Evolutionary conservation across 352 stramenopile species (phyloP), one percentile per base, ranked within the genome.

Genomic region (Pythium monospermum): DNA sequence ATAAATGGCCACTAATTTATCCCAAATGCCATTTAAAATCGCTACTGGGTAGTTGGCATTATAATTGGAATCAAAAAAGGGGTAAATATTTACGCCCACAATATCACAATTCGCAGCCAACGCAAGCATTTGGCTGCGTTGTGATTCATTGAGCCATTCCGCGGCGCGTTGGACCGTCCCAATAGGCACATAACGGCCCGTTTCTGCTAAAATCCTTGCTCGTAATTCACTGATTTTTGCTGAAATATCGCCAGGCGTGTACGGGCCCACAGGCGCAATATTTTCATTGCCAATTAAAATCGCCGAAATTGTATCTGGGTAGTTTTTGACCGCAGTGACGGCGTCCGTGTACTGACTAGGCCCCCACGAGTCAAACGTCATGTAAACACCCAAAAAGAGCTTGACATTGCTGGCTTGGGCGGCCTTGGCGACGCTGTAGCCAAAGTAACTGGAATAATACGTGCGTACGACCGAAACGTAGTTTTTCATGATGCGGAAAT

Each of bases 221-320:
- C 67, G 66, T 19, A 90, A 47, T 1, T 55, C 51, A 0, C 19
- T 59, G 44, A 89, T 64, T 6, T 57, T 63, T 2, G 38, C 36
- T 5, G 65, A 59, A 10, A 92, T 59, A 0, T 86, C 57, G 2
- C 41, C 26, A 6, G 76, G 27, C 0, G 59, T 66, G 55, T 80
- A 89, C 0, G 59, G 46, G 1, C 73, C 75, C 6, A 64, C 68
- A 0, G 72, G 69, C 1, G 48, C 31, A 39, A 94, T 60, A 57
- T 94, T 94, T 36, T 91, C 79, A 49, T 91, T 90, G 25, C 82
- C 82, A 4, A 89, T 73, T 2, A 89, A 48, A 19, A 91, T 76
- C 0, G 70, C 79, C 19, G 52, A 56, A 46, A 93, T 61, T 4
- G 82, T 87, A 15, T 66, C 31, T 0, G 74, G 75, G 44, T 87